Conservation (phyloP, 192 early-diverging fungal genomes). For the Coemansia sp. region DNA sequence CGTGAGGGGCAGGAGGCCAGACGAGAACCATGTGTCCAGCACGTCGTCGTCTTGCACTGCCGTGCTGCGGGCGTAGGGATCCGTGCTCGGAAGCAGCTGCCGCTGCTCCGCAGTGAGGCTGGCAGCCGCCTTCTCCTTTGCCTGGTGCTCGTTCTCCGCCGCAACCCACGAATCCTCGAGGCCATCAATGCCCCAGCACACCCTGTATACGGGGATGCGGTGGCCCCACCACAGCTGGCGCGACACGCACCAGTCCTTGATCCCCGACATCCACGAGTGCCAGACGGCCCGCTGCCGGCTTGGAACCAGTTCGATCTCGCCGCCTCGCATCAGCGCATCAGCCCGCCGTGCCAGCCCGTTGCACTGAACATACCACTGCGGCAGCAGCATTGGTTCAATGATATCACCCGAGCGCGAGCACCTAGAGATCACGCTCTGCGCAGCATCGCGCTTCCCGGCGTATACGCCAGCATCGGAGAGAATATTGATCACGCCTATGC, state of each 20-base stretch:
- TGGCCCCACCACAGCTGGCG: constrained; percentile 99
- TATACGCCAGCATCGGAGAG: constrained; percentile 66
- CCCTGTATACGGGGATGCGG: constrained; percentile 82
- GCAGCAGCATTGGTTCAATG: constrained; percentile 91
- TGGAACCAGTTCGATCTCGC: constrained; percentile 68
- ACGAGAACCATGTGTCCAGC: constrained; percentile 98
- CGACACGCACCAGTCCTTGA: constrained; percentile 97
- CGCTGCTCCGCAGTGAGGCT: not conserved
- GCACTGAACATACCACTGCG: constrained; percentile 95
- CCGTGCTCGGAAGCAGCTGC: not conserved
- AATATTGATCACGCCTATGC: constrained; percentile 59
- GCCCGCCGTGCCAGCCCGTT: constrained; percentile 67
- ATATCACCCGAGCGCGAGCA: constrained; percentile 86
- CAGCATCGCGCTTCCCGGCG: constrained; percentile 67
- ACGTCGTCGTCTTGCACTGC: constrained; percentile 73
- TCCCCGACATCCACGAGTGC: constrained; percentile 80
- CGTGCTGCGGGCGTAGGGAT: not conserved
- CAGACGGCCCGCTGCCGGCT: constrained; percentile 69
- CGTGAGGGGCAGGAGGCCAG: constrained; percentile 85
- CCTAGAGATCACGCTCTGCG: constrained; percentile 65
- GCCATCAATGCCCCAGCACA: constrained; percentile 35
- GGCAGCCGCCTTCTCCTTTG: constrained; percentile 28
- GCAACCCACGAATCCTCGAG: constrained; percentile 28
- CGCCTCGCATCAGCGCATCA: constrained; percentile 56
- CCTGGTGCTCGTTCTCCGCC: constrained; percentile 21